Base-by-base conservation (phyloP, 192 early-diverging fungal genomes). In the Thoreauomyces humboldtii region DNA sequence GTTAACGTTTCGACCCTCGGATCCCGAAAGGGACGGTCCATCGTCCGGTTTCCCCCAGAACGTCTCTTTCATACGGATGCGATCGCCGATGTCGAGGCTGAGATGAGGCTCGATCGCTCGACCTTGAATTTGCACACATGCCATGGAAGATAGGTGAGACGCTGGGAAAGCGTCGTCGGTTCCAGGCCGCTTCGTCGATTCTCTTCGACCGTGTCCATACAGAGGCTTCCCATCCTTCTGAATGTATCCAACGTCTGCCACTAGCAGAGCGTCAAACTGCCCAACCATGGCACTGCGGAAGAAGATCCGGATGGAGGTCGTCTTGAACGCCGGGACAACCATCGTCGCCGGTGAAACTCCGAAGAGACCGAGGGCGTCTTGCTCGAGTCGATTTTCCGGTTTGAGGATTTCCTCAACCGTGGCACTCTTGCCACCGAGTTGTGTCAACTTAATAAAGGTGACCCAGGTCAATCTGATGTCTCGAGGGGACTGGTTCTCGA, bases 401-500 rank as follows among this genome's bases (percentile, higher is more conserved):
- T 50, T 35, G 14, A 75, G 19, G 24, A 65, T 61, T 2, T 71
- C 66, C 15, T 73, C 60, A 32, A 56, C 60, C 11, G 24, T 46
- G 9, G 59, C 46, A 17, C 38, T 19, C 7, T 17, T 7, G 41
- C 24, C 51, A 19, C 46, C 63, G 9, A 48, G 52, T 27, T n/a
- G 55, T 1, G 56, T 63, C 44, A 72, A 43, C 47, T 73, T 64
- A 9, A 74, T 70, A 61, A 72, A 81, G 28, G 74, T 53, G 24
- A 45, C 69, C 80, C 80, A 81, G 2, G 62, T 33, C 4, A 81
- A 50, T 17, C 25, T 25, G n/a, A 81, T 69, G 19, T 77, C 72
- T 22, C 76, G 63, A 12, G 80, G 80, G 7, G 80, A 76, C 45
- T 75, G 76, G 52, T 81, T 81, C 41, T 81, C 80, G 2, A 81